Conservation (phyloP, 768 basidiomycete genomes). For the Tricholoma hemisulphureum region DNA sequence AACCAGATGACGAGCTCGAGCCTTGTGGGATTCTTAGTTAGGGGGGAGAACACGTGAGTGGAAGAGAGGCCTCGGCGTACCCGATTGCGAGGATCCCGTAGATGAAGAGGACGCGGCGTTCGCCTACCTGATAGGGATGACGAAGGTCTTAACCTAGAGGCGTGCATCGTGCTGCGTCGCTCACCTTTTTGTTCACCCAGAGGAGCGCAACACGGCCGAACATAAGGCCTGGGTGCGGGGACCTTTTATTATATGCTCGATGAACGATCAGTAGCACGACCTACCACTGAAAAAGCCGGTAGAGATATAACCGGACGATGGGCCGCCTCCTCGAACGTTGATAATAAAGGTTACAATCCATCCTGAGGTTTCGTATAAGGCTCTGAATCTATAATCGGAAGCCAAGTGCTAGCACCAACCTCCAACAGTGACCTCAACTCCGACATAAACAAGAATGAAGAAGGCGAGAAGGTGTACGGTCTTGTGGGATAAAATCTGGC, state of each 20-base stretch:
- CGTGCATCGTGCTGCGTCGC: background rate
- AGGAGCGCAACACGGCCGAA: constrained; percentile 54
- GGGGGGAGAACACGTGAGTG: background rate
- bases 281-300: constrained; percentile 27
- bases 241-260: background rate
- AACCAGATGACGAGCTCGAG: constrained; percentile 71
- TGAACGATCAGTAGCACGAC: background rate
- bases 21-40: constrained; percentile 25
- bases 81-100: constrained; percentile 51
- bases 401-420: constrained; percentile 27
- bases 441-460: constrained; percentile 67
- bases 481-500: constrained; percentile 50
- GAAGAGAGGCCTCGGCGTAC: constrained; percentile 28
- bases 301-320: constrained; percentile 30
- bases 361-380: constrained; percentile 32
- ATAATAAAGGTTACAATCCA: constrained; percentile 69
- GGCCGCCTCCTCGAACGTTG: constrained; percentile 35
- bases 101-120: constrained; percentile 50
- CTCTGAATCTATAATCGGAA: background rate
- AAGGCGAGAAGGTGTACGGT: constrained; percentile 62
- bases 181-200: constrained; percentile 54
- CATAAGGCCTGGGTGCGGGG: constrained; percentile 47
- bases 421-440: constrained; percentile 62
- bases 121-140: constrained; percentile 42
- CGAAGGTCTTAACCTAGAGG: background rate